Percentiles rank a stretch among this genome's conserved stretches.
phyloP scores from a whole-genome alignment of 202 grass and related monocot species.

The Alloteropsis angusta region DNA sequence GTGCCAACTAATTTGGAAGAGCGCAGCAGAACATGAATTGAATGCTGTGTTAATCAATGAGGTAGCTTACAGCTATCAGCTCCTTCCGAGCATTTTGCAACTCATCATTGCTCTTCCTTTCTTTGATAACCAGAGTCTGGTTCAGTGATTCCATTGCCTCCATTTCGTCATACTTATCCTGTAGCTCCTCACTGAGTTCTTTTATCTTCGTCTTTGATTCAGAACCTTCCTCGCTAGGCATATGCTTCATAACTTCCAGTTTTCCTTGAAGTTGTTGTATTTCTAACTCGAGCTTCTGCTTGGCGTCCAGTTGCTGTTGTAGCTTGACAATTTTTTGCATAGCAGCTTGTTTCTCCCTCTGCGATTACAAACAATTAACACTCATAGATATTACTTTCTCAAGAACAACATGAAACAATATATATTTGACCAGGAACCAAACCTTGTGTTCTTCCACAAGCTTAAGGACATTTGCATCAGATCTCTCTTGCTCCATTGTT shows the following conservation, averaged over 20 bases:
- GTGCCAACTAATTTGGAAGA: neutral
- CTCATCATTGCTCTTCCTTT: slow-evolving; percentile 67
- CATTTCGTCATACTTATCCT: slow-evolving; percentile 62
- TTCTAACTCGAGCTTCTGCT: slow-evolving; percentile 31
- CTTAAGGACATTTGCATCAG: slow-evolving; percentile 66
- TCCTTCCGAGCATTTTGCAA: slow-evolving; percentile 71
- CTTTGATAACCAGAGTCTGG: slow-evolving; percentile 45
- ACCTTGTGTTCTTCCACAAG: slow-evolving; percentile 82
- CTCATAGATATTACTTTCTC: slow-evolving; percentile 1
- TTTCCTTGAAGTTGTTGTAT: slow-evolving; percentile 27
- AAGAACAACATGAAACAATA: slow-evolving; percentile 3
- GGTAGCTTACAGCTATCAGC: slow-evolving; percentile 44
- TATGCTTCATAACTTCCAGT: slow-evolving; percentile 39
- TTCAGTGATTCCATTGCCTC: slow-evolving; percentile 48
- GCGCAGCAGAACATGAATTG: neutral
- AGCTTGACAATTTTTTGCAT: slow-evolving; percentile 25
- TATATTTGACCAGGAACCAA: slow-evolving; percentile 15
- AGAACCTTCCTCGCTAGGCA: slow-evolving; percentile 30
- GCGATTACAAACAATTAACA: slow-evolving; percentile 5
- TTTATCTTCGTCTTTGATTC: slow-evolving; percentile 46
- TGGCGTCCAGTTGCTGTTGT: slow-evolving; percentile 31
- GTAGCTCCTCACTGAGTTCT: slow-evolving; percentile 43
- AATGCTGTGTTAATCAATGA: neutral
- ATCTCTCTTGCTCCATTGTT: slow-evolving; percentile 52
- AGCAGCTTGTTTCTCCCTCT: slow-evolving; percentile 36